Evolutionary conservation across 164 flowering plant species (phyloP).

Genomic region (Vitis rotundifolia): DNA sequence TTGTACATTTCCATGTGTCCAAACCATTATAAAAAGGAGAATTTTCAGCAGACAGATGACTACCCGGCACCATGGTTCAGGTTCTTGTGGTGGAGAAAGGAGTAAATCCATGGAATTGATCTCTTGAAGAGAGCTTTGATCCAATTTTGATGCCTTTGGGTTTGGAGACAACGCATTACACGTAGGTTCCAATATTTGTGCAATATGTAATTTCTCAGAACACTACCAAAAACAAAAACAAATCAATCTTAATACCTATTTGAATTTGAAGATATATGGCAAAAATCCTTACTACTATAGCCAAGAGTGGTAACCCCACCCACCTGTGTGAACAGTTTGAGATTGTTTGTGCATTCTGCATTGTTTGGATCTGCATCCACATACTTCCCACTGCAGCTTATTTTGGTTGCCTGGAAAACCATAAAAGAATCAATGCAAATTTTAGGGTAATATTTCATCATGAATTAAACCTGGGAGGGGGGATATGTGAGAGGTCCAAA

Average conservation of each 20-base stretch:
- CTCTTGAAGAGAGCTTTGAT: neutral
- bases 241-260: no score
- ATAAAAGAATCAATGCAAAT: neutral
- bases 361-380: conserved; percentile 21
- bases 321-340: conserved; percentile 15
- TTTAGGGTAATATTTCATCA: no score
- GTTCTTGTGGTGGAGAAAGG: neutral
- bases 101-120: neutral
- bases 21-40: neutral
- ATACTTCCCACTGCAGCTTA: conserved; percentile 26
- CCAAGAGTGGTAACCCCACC: neutral
- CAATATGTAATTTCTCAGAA: neutral
- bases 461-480: no score
- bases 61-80: neutral
- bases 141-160: neutral
- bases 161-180: neutral
- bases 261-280: no score
- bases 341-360: conserved; percentile 16
- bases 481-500: neutral
- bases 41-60: neutral
- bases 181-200: neutral
- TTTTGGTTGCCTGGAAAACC: conserved; percentile 16
- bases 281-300: no score
- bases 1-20: no score
- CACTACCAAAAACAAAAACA: no score